A percentile compares a stretch with the other conserved stretches of the same genome.
Conservation (phyloP, 306 rosid species). For the Quercus dentata region DNA sequence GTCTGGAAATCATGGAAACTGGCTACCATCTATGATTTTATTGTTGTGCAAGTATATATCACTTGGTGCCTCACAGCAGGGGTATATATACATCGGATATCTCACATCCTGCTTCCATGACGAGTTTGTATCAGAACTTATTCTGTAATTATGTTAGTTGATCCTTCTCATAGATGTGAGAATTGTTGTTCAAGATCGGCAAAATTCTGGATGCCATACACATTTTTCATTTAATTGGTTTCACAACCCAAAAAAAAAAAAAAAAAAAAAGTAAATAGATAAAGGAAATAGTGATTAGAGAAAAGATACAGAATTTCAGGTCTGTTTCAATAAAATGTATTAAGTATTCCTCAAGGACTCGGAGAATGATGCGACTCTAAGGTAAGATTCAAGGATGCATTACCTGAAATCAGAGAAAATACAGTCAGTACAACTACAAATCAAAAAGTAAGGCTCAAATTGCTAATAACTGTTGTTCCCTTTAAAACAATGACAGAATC, state of each 20-base stretch:
- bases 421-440: background rate
- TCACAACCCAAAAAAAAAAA: background rate
- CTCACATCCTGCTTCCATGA: background rate
- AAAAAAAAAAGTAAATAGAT: background rate
- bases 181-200: background rate
- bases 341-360: background rate
- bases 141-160: background rate
- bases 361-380: background rate
- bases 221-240: background rate
- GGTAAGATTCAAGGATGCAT: background rate
- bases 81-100: too few relatives aligned
- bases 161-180: background rate
- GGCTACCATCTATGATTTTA: too few relatives aligned
- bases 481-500: background rate
- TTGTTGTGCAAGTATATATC: too few relatives aligned
- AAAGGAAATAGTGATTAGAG: background rate
- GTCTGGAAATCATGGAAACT: too few relatives aligned
- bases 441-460: background rate
- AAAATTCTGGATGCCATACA: background rate
- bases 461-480: too few relatives aligned
- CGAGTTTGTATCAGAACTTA: background rate
- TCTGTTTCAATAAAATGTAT: background rate
- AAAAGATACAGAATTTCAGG: background rate
- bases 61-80: too few relatives aligned
- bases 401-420: background rate